Percentiles rank a stretch among this genome's conserved stretches.
Conservation (phyloP, 192 early-diverging fungal species). For the Coemansia erecta region DNA sequence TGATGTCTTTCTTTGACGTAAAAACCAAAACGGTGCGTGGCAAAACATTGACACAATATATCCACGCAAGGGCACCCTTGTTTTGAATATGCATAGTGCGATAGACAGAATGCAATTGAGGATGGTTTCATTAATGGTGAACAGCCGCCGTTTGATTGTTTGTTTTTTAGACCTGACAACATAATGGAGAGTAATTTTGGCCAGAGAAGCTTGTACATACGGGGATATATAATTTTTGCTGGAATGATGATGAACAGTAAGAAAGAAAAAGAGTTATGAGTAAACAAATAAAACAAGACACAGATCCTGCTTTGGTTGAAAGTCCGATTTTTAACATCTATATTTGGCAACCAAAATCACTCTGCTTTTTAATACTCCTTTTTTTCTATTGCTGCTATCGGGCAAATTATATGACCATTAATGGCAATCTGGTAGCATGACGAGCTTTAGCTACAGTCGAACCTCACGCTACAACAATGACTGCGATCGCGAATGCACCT, state of each 20-base stretch:
- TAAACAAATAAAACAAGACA: too few species aligned
- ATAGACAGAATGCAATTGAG: neutral
- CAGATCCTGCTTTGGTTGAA: neutral
- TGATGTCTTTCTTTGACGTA: neutral
- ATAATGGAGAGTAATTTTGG: too few species aligned
- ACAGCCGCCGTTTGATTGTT: too few species aligned
- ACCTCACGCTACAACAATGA: constrained; percentile 3
- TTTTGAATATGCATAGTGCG: neutral
- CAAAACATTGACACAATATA: neutral
- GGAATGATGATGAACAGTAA: too few species aligned
- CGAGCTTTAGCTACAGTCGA: neutral
- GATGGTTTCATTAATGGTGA: too few species aligned
- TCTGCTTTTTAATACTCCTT: neutral
- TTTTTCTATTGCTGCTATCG: neutral
- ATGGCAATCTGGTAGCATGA: neutral
- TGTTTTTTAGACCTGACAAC: too few species aligned
- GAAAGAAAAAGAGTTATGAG: too few species aligned
- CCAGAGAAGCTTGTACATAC: too few species aligned
- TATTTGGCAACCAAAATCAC: neutral
- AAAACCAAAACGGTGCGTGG: neutral
- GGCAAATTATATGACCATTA: neutral
- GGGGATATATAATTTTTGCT: too few species aligned
- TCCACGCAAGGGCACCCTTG: neutral
- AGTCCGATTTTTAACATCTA: too few species aligned
- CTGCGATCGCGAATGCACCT: constrained; percentile 38